phyloP scores from a whole-genome alignment of 1,284 basidiomycete genomes.

The Coniophora puteana region DNA sequence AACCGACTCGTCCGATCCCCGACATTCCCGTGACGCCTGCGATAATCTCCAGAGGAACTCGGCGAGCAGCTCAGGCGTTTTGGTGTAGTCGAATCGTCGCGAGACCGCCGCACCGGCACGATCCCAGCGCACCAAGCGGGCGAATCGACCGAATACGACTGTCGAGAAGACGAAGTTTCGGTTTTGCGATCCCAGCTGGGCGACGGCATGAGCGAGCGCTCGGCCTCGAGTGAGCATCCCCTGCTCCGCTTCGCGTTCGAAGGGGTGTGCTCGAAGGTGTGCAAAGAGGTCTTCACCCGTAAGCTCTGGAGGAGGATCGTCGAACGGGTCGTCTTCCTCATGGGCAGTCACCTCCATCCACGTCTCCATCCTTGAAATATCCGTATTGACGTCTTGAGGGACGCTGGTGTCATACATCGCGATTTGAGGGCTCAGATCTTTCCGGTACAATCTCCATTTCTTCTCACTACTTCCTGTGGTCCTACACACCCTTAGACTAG shows the following conservation, averaged over 20 bases:
- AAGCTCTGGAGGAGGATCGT: neutral
- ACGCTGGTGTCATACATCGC: neutral
- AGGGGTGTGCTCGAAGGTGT: no score
- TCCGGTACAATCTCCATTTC: no score
- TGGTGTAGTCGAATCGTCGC: conserved; percentile 12
- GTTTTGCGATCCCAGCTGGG: conserved; percentile 11
- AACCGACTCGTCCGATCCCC: conserved; percentile 19
- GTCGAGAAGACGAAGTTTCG: conserved; percentile 15
- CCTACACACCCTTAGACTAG: no score
- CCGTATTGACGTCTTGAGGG: neutral
- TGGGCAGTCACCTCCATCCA: neutral
- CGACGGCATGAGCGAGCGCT: conserved; percentile 8
- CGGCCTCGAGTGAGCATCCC: conserved; percentile 3
- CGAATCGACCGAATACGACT: conserved; percentile 8
- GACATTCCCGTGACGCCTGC: conserved; percentile 10
- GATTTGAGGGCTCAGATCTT: conserved; percentile 1
- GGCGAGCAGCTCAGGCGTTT: conserved; percentile 6
- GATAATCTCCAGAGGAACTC: conserved; percentile 21
- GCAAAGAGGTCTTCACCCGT: neutral
- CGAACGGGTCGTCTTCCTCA: neutral
- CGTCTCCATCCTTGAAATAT: neutral
- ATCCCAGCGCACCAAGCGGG: conserved; percentile 23
- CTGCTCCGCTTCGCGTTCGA: neutral
- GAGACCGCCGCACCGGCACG: conserved; percentile 15
- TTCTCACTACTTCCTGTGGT: no score